Conservation (phyloP, 2,329 filamentous ascomycete species). For the Teratosphaeria zuluensis region DNA sequence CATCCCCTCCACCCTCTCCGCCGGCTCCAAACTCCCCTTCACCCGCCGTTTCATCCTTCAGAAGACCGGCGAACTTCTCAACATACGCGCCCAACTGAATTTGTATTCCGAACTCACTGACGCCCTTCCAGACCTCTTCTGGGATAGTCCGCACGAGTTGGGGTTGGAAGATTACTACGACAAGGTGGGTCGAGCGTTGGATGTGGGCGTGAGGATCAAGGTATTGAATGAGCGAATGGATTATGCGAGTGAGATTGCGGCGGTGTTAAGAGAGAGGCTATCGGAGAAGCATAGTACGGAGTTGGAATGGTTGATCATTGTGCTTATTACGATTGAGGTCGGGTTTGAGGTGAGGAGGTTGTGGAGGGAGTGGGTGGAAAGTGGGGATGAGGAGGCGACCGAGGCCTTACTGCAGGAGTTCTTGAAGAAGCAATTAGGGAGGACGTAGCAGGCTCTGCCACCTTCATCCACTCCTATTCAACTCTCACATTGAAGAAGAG, state of each 20-base stretch:
- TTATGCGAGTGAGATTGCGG: constrained; percentile 91
- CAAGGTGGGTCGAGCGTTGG: constrained; percentile 78
- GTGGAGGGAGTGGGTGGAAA: constrained; percentile 50
- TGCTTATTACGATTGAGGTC: constrained; percentile 86
- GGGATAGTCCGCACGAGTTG: constrained; percentile 82
- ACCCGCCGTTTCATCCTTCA: constrained; percentile 72
- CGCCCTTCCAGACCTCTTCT: constrained; percentile 89
- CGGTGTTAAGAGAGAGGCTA: constrained; percentile 73
- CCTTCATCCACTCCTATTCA: too few relatives aligned
- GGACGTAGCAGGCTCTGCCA: background rate
- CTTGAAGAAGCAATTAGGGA: constrained; percentile 21
- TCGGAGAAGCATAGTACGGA: constrained; percentile 83
- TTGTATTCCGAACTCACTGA: constrained; percentile 96
- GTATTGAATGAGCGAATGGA: constrained; percentile 95
- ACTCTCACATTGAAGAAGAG: too few relatives aligned
- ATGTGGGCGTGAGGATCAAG: constrained; percentile 84
- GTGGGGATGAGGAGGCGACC: constrained; percentile 32
- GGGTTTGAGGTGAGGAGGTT: constrained; percentile 72
- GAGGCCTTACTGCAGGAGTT: constrained; percentile 31
- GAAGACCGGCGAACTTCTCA: constrained; percentile 86
- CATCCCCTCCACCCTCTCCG: constrained; percentile 69
- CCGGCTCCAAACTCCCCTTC: constrained; percentile 53
- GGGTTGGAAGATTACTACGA: constrained; percentile 93
- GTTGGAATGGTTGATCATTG: constrained; percentile 92
- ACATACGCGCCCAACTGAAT: constrained; percentile 83